Evolutionary conservation across 768 basidiomycete genomes (phyloP).

Genomic region (Mycena haematopus): DNA sequence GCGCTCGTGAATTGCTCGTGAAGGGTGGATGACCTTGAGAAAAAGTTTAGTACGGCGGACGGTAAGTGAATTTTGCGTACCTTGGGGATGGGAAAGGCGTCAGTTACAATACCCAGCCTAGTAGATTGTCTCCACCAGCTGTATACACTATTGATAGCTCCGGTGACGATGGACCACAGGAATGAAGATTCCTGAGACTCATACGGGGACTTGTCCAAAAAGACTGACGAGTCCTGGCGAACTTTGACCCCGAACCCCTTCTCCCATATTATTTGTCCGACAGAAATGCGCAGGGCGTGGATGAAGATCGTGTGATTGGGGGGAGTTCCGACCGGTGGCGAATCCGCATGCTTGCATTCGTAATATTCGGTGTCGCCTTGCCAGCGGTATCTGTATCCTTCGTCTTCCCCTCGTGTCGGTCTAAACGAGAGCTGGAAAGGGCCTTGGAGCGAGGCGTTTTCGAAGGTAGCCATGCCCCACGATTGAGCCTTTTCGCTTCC

Average conservation of each 20-base stretch:
- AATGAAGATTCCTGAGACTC: not conserved
- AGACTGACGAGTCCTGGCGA: not conserved
- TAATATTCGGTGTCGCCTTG: not conserved
- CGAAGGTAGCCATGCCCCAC: conserved; percentile 27
- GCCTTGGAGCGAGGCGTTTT: not conserved
- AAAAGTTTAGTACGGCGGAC: not conserved
- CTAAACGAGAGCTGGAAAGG: conserved; percentile 9
- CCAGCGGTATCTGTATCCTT: conserved; percentile 7
- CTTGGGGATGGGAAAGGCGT: not conserved
- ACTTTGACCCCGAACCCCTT: conserved; percentile 12
- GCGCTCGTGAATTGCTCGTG: not conserved
- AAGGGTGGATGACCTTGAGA: not conserved
- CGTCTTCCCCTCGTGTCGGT: not conserved
- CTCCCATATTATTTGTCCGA: conserved; percentile 13
- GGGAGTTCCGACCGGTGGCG: not conserved
- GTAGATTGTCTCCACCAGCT: not conserved
- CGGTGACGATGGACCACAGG: not conserved
- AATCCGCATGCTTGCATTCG: not conserved
- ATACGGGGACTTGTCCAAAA: not conserved
- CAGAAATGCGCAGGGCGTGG: conserved; percentile 18
- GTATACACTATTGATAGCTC: not conserved
- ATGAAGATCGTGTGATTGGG: conserved; percentile 17
- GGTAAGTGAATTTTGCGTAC: not conserved
- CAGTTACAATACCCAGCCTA: not conserved
- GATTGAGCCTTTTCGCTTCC: conserved; percentile 28